Base-by-base conservation (phyloP, 371 early-diverging fungal species). In the Mortierella sp. region DNA sequence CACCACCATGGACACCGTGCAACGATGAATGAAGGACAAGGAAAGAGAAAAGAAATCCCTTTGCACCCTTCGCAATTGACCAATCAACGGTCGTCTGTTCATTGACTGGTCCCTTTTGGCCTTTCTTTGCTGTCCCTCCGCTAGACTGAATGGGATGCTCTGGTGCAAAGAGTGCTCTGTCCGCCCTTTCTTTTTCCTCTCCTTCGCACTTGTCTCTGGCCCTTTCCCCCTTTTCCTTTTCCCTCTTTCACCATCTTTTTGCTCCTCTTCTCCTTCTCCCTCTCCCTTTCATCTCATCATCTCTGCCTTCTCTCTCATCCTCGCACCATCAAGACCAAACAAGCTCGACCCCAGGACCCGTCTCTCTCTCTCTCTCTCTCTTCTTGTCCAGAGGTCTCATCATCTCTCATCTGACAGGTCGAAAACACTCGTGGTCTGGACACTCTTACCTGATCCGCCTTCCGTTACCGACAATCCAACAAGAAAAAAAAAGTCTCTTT, bases 211-310 rank as follows among this genome's bases (percentile, higher is more conserved):
- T 40, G 10, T 67, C 44, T 34, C 44, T 61, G 64, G 21, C 64
- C 59, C 61, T 59, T 57, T 61, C 34, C 55, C 54, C 40, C 57
- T 51, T 40, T 69, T 51, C 50, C 26, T 46, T 55, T 74, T 43
- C n/a, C 14, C 24, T 31, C 16, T 44, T 54, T 64, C 24, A 26
- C 37, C 57, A 53, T 48, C 28, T 19, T 28, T 40, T 40, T 55
- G 55, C 57, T 26, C 46, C 14, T 67, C 55, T 44, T 69, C 61
- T 43, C 48, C 73, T 3, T 76, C 16, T 69, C 24, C 50, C 21
- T 46, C 37, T 54, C 37, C 51, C 50, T 48, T 70, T 21, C 31
- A 6, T 26, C 31, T 71, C 46, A 14, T 44, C 48, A 19, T 37
- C 64, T 21, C 54, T 48, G 13, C 34, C 0, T 61, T 9, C 28